These are phyloP conservation scores for Geum urbanum DNA, from an alignment of 306 rosid genomes.

Conservation along the genomic window DNA sequence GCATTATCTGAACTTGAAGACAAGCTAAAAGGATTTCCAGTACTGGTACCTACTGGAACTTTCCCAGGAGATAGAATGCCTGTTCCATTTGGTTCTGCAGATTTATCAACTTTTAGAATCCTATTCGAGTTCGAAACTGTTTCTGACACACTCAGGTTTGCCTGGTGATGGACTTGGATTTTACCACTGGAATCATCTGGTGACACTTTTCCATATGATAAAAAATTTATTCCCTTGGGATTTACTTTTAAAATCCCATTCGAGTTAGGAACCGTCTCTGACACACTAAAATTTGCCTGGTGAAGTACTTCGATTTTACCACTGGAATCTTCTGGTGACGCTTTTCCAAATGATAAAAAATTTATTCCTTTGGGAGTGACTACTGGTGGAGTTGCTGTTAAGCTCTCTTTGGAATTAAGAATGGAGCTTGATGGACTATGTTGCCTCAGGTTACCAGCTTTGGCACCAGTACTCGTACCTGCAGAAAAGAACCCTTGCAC, in stretches of 20 bases:
- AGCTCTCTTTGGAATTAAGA: constrained; percentile 28
- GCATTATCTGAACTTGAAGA: not conserved
- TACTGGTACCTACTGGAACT: constrained; percentile 21
- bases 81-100: constrained; percentile 22
- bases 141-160: constrained; percentile 23
- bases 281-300: constrained; percentile 23
- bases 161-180: constrained; percentile 25
- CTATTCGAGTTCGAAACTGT: constrained; percentile 27
- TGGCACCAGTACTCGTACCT: constrained; percentile 30
- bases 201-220: constrained; percentile 58
- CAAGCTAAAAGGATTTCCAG: constrained; percentile 8
- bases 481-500: constrained; percentile 33
- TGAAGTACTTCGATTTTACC: constrained; percentile 25
- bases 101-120: constrained; percentile 28
- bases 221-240: constrained; percentile 64
- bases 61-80: constrained; percentile 34
- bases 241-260: constrained; percentile 2
- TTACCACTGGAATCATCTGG: constrained; percentile 29
- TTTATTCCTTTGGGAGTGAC: constrained; percentile 57
- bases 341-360: constrained; percentile 67
- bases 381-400: constrained; percentile 27
- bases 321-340: constrained; percentile 29
- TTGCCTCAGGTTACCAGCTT: constrained; percentile 19
- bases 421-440: constrained; percentile 22
- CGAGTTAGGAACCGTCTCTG: constrained; percentile 18